Evolutionary conservation across 2,329 filamentous ascomycete genomes (phyloP), one percentile per base, ranked within the genome.

Genomic region (Furcasterigmium furcatum): DNA sequence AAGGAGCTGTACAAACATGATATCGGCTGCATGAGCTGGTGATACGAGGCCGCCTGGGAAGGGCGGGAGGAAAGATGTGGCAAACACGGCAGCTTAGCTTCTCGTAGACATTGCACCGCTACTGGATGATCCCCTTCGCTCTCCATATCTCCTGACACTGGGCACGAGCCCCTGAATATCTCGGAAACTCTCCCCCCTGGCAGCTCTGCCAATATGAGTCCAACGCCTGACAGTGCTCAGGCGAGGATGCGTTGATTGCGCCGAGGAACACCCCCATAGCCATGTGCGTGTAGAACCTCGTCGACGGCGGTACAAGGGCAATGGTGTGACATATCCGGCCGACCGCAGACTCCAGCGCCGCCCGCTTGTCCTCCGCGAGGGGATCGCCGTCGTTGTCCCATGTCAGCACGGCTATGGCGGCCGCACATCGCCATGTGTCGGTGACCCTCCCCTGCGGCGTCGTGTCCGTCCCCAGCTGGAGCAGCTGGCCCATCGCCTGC

Each of bases 221-320:
- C 13, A 71, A 54, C 3, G 59, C 49, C 5, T 61, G 57, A 38
- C 67, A 68, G 19, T 71, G 66, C 12, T 49, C 45, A 0, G 21
- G 25, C 0, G 56, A 58, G 5, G 51, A 62, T 1, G 65, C 65
- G 29, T 65, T 56, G 48, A 68, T 66, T 0, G 61, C 66, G 1
- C 64, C 61, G 4, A 71, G 46, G 39, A 65, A 70, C 0, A 63
- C 65, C 1, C 64, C 57, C 0, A 61, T 60, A 2, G 65, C 67
- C 50, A 71, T 53, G 45, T 71, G 66, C 25, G 65, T 61, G 47
- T 69, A 70, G 47, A 65, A 69, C 6, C 55, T 57, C 1, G 66
- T 71, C 1, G 55, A 57, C 2, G 61, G 47, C 2, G 61, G 54
- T 6, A 61, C 59, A 0, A 53, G 50, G 1, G 60, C 55, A 2